Conservation (phyloP, 2,329 filamentous ascomycete species). For the Fusarium proliferatum region DNA sequence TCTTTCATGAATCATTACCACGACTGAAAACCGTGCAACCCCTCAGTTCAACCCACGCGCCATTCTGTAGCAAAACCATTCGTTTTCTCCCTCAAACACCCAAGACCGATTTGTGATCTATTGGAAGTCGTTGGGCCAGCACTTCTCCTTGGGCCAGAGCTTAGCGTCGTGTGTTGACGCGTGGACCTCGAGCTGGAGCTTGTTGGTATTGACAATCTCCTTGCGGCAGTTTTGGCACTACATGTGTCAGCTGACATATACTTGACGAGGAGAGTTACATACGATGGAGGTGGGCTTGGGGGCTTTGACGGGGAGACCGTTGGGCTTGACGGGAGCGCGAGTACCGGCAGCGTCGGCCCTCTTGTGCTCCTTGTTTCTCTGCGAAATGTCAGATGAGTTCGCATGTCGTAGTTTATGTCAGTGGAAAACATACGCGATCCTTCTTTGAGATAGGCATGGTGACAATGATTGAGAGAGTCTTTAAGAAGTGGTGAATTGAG, state of each 20-base stretch:
- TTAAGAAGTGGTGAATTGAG: not conserved
- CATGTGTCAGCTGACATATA: not conserved
- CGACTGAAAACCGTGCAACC: not conserved
- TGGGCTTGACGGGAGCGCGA: constrained; percentile 63
- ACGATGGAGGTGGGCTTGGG: constrained; percentile 55
- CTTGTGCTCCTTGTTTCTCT: constrained; percentile 66
- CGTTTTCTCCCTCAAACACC: too few relatives aligned
- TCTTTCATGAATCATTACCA: constrained; percentile 26
- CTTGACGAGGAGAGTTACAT: not conserved
- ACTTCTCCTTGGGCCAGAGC: constrained; percentile 67
- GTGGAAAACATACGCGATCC: constrained; percentile 27
- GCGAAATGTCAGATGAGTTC: not conserved
- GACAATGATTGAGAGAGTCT: not conserved
- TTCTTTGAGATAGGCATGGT: constrained; percentile 48
- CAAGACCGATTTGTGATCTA: not conserved
- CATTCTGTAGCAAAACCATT: not conserved
- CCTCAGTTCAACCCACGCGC: not conserved
- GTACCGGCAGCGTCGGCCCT: constrained; percentile 66
- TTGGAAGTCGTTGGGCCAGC: constrained; percentile 63
- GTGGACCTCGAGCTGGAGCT: constrained; percentile 63
- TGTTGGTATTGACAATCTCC: constrained; percentile 63
- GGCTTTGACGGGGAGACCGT: constrained; percentile 65
- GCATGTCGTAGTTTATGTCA: rapidly evolving
- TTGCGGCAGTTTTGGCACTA: constrained; percentile 64
- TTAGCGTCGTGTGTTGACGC: constrained; percentile 62